Evolutionary conservation across 805 yeast species (phyloP).

Genomic region (Ogataea pilisensis): DNA sequence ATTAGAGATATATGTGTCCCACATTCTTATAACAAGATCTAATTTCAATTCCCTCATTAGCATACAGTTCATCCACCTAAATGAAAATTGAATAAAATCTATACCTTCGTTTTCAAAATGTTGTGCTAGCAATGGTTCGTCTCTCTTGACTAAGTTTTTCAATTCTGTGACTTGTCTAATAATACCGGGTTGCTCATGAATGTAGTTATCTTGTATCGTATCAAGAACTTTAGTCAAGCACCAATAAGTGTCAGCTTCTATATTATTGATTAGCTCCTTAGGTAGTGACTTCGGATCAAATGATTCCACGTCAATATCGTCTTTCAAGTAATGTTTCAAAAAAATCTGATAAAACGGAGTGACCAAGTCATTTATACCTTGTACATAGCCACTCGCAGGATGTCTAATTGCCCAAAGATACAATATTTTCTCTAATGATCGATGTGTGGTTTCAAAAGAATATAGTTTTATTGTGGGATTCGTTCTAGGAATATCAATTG

Average conservation of each 20-base stretch:
- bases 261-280: constrained; percentile 52
- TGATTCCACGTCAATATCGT: constrained; percentile 44
- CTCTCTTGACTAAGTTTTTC: constrained; percentile 70
- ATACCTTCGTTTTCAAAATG: constrained; percentile 80
- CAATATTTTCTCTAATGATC: constrained; percentile 72
- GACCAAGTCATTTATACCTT: constrained; percentile 90
- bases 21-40: constrained; percentile 80
- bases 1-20: constrained; percentile 91
- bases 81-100: constrained; percentile 94
- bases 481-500: constrained; percentile 91
- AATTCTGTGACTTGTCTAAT: constrained; percentile 83
- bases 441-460: constrained; percentile 63
- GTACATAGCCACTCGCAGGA: constrained; percentile 97
- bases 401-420: constrained; percentile 95
- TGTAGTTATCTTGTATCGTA: constrained; percentile 94
- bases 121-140: constrained; percentile 65
- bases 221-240: constrained; percentile 87
- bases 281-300: constrained; percentile 64
- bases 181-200: constrained; percentile 98
- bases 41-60: constrained; percentile 90
- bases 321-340: constrained; percentile 57
- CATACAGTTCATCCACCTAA: constrained; percentile 98
- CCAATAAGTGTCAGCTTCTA: constrained; percentile 98
- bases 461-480: constrained; percentile 81
- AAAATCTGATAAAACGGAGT: constrained; percentile 93